A percentile compares a stretch with the other conserved stretches of the same genome.
These are phyloP conservation scores for Ganoderma meredithae DNA, from an alignment of 1,284 basidiomycete genomes.

Conservation along the genomic window DNA sequence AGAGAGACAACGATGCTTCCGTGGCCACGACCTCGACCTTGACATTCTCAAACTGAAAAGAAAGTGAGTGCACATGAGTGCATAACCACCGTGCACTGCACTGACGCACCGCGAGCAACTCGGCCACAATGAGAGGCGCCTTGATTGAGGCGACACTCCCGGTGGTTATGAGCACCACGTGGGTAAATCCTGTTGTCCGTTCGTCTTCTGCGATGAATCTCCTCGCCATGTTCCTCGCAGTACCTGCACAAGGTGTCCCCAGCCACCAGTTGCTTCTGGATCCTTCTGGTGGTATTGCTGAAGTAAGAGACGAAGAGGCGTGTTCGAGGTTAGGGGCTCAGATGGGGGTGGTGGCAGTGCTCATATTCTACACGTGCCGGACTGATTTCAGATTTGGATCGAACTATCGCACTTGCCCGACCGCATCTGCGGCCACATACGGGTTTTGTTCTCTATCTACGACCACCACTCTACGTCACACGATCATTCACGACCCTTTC, in stretches of 20 bases:
- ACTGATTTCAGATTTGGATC: slow-evolving; percentile 26
- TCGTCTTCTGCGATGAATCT: slow-evolving; percentile 40
- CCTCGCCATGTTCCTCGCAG: slow-evolving; percentile 13
- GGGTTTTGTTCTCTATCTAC: slow-evolving; percentile 14
- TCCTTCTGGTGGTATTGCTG: not conserved
- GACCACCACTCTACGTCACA: slow-evolving; percentile 18
- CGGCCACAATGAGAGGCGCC: slow-evolving; percentile 86
- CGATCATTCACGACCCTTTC: not conserved
- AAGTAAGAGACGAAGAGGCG: slow-evolving; percentile 15
- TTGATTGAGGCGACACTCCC: slow-evolving; percentile 97
- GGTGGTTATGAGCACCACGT: slow-evolving; percentile 87
- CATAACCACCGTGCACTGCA: slow-evolving; percentile 11
- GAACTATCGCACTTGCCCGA: slow-evolving; percentile 15
- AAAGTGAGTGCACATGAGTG: not conserved
- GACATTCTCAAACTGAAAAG: slow-evolving; percentile 69
- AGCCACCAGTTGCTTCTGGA: not conserved
- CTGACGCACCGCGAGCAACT: slow-evolving; percentile 71
- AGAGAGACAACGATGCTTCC: slow-evolving; percentile 82
- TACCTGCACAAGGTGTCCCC: not conserved
- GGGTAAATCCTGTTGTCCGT: slow-evolving; percentile 50
- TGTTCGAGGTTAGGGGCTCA: slow-evolving; percentile 21
- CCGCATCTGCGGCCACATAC: not conserved
- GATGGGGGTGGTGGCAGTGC: slow-evolving; percentile 26
- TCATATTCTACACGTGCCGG: slow-evolving; percentile 24
- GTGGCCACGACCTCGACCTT: slow-evolving; percentile 89